Evolutionary conservation across 1,284 basidiomycete genomes (phyloP).

Genomic region (Cryptococcus sp.): DNA sequence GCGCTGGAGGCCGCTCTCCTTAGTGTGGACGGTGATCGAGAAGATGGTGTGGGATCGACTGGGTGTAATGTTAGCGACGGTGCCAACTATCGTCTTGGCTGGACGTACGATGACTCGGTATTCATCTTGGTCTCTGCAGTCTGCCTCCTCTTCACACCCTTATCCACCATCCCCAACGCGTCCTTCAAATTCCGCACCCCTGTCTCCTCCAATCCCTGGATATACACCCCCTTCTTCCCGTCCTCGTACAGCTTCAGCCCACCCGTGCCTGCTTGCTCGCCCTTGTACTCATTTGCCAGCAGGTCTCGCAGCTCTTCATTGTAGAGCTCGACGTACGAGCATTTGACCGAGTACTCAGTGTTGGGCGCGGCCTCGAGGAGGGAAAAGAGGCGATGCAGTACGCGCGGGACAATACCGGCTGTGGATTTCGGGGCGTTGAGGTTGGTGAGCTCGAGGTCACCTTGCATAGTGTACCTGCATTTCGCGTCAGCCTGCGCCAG

Average conservation of each 20-base stretch:
- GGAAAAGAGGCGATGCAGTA: slow-evolving; percentile 86
- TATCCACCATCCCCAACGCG: slow-evolving; percentile 78
- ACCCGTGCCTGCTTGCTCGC: slow-evolving; percentile 44
- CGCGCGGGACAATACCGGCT: slow-evolving; percentile 97
- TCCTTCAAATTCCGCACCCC: slow-evolving; percentile 78
- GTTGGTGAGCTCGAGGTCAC: slow-evolving; percentile 70
- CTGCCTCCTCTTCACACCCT: slow-evolving; percentile 86
- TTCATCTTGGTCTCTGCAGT: slow-evolving; percentile 98
- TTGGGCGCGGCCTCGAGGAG: slow-evolving; percentile 70
- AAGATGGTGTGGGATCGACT: slow-evolving; percentile 98
- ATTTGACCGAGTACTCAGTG: slow-evolving; percentile 84
- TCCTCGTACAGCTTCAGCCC: slow-evolving; percentile 93
- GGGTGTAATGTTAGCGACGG: background rate
- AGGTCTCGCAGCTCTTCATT: slow-evolving; percentile 98
- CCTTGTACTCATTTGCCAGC: slow-evolving; percentile 69
- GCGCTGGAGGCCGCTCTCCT: slow-evolving; percentile 62
- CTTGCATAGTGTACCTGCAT: slow-evolving; percentile 87
- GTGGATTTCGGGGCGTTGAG: slow-evolving; percentile 81
- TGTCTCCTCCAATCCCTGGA: slow-evolving; percentile 92
- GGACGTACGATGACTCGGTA: slow-evolving; percentile 71
- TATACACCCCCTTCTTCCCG: slow-evolving; percentile 79
- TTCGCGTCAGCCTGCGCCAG: slow-evolving; percentile 1
- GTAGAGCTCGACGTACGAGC: slow-evolving; percentile 96
- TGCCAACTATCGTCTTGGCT: background rate
- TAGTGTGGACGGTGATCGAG: slow-evolving; percentile 88